Percentiles rank a stretch among this genome's conserved stretches.
Conservation (phyloP, 2,329 filamentous ascomycete species). For the Aspergillus japonicus region DNA sequence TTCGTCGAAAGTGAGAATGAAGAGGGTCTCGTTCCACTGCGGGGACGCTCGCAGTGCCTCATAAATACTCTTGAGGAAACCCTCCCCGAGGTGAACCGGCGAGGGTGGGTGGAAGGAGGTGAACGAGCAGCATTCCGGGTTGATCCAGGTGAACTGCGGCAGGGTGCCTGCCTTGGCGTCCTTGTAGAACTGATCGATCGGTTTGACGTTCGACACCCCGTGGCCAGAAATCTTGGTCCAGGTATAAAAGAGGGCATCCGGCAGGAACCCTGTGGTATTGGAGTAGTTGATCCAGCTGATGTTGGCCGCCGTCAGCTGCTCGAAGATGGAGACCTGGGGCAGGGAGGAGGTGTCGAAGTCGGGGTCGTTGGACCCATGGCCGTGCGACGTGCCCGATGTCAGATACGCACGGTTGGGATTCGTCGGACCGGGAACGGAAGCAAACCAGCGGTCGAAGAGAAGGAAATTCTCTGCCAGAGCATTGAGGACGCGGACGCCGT, state of each 20-base stretch:
- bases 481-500: slow-evolving; percentile 43
- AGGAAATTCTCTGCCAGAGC: slow-evolving; percentile 46
- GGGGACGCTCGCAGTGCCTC: slow-evolving; percentile 46
- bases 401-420: slow-evolving; percentile 40
- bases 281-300: slow-evolving; percentile 51
- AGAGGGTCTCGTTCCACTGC: slow-evolving; percentile 50
- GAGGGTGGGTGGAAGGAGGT: slow-evolving; percentile 50
- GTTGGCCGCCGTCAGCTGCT: slow-evolving; percentile 41
- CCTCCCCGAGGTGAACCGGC: slow-evolving; percentile 46
- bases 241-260: slow-evolving; percentile 46
- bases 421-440: slow-evolving; percentile 41
- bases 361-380: slow-evolving; percentile 40
- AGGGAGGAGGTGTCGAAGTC: slow-evolving; percentile 35
- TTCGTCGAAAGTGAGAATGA: slow-evolving; percentile 51
- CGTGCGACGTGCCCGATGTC: slow-evolving; percentile 42
- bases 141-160: slow-evolving; percentile 50
- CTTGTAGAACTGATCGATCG: slow-evolving; percentile 44
- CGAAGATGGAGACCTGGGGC: slow-evolving; percentile 42
- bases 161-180: slow-evolving; percentile 48
- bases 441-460: slow-evolving; percentile 48
- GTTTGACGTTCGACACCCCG: slow-evolving; percentile 34
- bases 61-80: slow-evolving; percentile 49
- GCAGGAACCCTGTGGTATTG: slow-evolving; percentile 44
- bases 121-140: slow-evolving; percentile 52
- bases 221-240: slow-evolving; percentile 42